Evolutionary conservation across 208 protist species (phyloP), one percentile per base, ranked within the genome.

Genomic region (Leishmania braziliensis): DNA sequence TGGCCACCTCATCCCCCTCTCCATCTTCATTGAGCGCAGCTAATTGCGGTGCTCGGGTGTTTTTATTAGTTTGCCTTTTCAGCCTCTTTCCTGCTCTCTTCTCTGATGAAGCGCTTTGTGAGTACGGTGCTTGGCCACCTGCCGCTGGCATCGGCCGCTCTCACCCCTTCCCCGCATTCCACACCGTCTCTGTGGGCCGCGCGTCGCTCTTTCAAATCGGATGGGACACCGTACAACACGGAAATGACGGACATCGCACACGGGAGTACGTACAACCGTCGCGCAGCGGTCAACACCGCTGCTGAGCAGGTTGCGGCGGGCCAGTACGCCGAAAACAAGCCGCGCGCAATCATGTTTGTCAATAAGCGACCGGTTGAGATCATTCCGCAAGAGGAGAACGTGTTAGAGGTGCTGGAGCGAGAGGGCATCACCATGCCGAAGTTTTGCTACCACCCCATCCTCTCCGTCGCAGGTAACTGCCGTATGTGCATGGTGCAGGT

Each of bases 401-500:
- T 98, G 81, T 79, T 98, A 23, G 93, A 98, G 84, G 95, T 98
- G 76, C 89, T 96, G 60, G 90, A 97, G 85, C 92, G 95, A 0
- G 95, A 98, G 88, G 95, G 95, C 46, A 96, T 98, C 75, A 90
- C 89, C 53, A 93, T 98, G 39, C 95, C 95, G 9, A 98, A 98
- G 87, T 98, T 98, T 81, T 98, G 95, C 82, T 98, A 98, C 87
- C 93, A 98, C 84, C 95, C 95, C 12, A 91, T 97, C 80, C 93
- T 99, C 43, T 98, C 97, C 46, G 95, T 99, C 23, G 97, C 97
- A 12, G 98, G 98, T 74, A 99, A 99, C 91, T 99, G 98, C 90
- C 92, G 98, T 69, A 99, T 99, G 98, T 99, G 98, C 86, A 94
- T 99, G 69, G 98, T 99, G 77, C 97, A 99, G 89, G 89, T 99